Conservation (phyloP, 2,329 filamentous ascomycete species). For the Fusarium penzigii region DNA sequence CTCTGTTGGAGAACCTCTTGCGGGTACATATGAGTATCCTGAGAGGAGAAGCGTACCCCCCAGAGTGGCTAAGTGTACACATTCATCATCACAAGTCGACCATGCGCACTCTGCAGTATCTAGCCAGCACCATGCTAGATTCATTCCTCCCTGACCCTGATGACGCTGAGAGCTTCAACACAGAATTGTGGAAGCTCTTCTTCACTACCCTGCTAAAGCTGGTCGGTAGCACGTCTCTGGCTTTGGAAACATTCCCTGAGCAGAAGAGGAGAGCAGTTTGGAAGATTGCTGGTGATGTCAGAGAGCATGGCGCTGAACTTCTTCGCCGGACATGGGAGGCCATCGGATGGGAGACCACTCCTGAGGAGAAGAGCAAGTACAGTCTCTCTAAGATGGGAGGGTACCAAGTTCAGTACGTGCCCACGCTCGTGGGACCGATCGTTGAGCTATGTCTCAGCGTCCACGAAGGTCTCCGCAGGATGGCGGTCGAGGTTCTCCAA, state of each 20-base stretch:
- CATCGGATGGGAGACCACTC: slow-evolving; percentile 90
- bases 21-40: slow-evolving; percentile 88
- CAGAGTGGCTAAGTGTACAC: slow-evolving; percentile 87
- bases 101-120: slow-evolving; percentile 80
- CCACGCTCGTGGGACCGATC: slow-evolving; percentile 84
- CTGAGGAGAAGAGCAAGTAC: slow-evolving; percentile 77
- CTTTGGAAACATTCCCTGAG: slow-evolving; percentile 93
- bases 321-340: slow-evolving; percentile 87
- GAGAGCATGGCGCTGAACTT: slow-evolving; percentile 86
- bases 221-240: slow-evolving; percentile 83
- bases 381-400: slow-evolving; percentile 84
- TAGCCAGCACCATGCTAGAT: slow-evolving; percentile 78
- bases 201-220: slow-evolving; percentile 87
- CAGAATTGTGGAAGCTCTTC: slow-evolving; percentile 90
- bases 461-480: slow-evolving; percentile 84
- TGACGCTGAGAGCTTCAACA: slow-evolving; percentile 89
- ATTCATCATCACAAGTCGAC: slow-evolving; percentile 92
- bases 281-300: slow-evolving; percentile 97
- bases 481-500: slow-evolving; percentile 90
- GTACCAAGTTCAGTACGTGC: slow-evolving; percentile 98
- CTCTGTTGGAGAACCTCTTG: slow-evolving; percentile 75
- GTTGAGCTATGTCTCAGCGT: slow-evolving; percentile 94
- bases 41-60: slow-evolving; percentile 84
- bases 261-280: slow-evolving; percentile 95
- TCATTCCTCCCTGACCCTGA: slow-evolving; percentile 86